These are phyloP conservation scores for Pythium periplocum DNA, from an alignment of 352 stramenopile genomes.

Conservation along the genomic window DNA sequence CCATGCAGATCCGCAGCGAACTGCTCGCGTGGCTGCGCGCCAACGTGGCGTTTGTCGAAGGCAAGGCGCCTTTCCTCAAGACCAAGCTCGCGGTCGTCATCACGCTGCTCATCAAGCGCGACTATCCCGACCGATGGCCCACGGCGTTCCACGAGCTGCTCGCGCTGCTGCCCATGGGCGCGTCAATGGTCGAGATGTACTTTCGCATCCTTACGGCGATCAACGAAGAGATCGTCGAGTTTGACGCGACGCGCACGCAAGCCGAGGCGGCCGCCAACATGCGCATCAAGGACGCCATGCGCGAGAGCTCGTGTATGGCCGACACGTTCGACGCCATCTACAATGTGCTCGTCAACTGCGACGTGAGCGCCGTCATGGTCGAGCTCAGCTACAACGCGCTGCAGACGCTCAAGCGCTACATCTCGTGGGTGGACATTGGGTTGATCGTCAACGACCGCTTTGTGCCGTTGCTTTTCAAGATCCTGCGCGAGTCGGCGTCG, in stretches of 20 bases:
- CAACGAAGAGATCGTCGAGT: slow-evolving; percentile 90
- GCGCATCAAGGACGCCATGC: slow-evolving; percentile 87
- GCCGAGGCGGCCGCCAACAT: slow-evolving; percentile 69
- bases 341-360: slow-evolving; percentile 72
- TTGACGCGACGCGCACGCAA: slow-evolving; percentile 60
- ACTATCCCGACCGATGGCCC: slow-evolving; percentile 87
- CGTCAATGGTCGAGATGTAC: slow-evolving; percentile 88
- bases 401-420: slow-evolving; percentile 81
- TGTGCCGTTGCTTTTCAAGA: slow-evolving; percentile 66
- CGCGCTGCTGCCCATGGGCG: slow-evolving; percentile 54
- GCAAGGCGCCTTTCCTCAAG: slow-evolving; percentile 71
- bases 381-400: slow-evolving; percentile 63
- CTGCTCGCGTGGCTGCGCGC: slow-evolving; percentile 60
- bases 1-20: slow-evolving; percentile 42
- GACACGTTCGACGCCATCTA: slow-evolving; percentile 82
- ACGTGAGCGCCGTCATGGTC: slow-evolving; percentile 62
- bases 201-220: slow-evolving; percentile 87
- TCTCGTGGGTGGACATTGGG: slow-evolving; percentile 81
- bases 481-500: slow-evolving; percentile 49
- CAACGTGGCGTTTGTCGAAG: slow-evolving; percentile 56
- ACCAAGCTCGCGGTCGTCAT: slow-evolving; percentile 81
- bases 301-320: slow-evolving; percentile 62
- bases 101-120: slow-evolving; percentile 81
- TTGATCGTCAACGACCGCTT: slow-evolving; percentile 83
- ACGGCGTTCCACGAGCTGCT: slow-evolving; percentile 83